phyloP scores from a whole-genome alignment of 805 yeast species.

The Pichia membranifaciens region DNA sequence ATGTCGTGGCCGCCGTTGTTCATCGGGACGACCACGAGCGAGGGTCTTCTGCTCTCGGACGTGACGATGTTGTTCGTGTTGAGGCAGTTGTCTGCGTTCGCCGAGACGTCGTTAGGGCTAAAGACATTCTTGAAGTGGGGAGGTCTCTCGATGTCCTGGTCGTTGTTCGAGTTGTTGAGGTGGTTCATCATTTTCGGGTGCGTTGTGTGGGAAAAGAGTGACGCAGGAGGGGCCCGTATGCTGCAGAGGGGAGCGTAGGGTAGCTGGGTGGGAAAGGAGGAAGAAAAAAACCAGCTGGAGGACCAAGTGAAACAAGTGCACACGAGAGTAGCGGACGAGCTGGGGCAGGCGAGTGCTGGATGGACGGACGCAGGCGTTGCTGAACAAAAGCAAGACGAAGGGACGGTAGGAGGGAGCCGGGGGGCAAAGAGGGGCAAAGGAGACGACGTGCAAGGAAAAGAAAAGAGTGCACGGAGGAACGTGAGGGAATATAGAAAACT shows the following conservation, averaged over 20 bases:
- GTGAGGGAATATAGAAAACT: background rate
- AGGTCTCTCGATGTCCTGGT: slow-evolving; percentile 29
- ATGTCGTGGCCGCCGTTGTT: slow-evolving; percentile 14
- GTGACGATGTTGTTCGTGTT: slow-evolving; percentile 14
- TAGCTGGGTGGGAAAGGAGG: no score
- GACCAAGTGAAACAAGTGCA: no score
- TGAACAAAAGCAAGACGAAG: background rate
- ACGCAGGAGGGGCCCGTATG: no score
- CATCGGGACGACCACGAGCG: slow-evolving; percentile 24
- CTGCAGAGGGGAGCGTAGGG: background rate
- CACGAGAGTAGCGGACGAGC: no score
- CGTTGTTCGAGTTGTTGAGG: slow-evolving; percentile 34
- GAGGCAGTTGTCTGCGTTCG: slow-evolving; percentile 1
- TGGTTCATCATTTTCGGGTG: slow-evolving; percentile 32
- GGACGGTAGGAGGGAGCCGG: background rate
- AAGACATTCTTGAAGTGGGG: slow-evolving; percentile 32
- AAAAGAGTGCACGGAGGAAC: background rate
- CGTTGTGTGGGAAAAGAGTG: background rate
- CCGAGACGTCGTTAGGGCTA: slow-evolving; percentile 21
- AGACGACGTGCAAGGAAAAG: background rate
- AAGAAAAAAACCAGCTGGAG: no score
- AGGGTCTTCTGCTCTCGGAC: slow-evolving; percentile 28
- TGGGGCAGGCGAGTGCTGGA: background rate
- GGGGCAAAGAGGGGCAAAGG: background rate
- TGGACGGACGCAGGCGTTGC: background rate